Evolutionary conservation across 164 flowering plant species (phyloP).

Genomic region (Stephania cephalantha): DNA sequence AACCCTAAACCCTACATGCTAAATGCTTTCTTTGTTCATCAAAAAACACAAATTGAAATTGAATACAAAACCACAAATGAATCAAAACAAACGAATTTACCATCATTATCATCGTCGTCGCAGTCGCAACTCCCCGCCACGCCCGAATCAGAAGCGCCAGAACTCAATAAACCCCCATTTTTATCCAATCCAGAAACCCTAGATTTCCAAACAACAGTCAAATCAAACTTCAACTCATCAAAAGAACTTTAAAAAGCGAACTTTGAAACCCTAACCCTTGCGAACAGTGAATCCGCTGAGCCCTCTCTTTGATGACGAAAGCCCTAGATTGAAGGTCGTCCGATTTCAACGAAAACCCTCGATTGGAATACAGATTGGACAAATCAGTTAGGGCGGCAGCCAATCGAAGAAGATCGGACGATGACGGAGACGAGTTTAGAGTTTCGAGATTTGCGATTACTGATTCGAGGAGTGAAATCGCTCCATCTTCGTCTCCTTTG

Average conservation of each 20-base stretch:
- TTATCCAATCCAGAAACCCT: conserved; percentile 7
- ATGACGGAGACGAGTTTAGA: conserved; percentile 6
- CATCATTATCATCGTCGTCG: conserved; percentile 5
- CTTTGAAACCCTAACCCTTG: conserved; percentile 14
- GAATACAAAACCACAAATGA: background rate
- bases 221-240: background rate
- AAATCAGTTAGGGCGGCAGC: conserved; percentile 48
- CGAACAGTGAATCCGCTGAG: conserved; percentile 4
- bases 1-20: no score
- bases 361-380: conserved; percentile 46
- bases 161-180: conserved; percentile 2
- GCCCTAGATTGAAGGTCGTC: conserved; percentile 44
- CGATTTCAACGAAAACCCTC: conserved; percentile 53
- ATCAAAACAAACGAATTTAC: conserved; percentile 2
- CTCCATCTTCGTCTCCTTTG: conserved; percentile 40
- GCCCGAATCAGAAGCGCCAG: conserved; percentile 3
- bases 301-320: conserved; percentile 28
- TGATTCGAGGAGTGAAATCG: conserved; percentile 48
- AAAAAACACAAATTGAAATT: no score
- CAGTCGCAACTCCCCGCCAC: background rate
- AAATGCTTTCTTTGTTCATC: no score
- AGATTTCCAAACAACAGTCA: background rate
- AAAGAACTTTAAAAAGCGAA: background rate
- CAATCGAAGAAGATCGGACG: conserved; percentile 21
- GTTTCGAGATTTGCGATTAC: conserved; percentile 29